Conservation (phyloP, 139 green algal species). For the Pseudopediastrum boryanum region DNA sequence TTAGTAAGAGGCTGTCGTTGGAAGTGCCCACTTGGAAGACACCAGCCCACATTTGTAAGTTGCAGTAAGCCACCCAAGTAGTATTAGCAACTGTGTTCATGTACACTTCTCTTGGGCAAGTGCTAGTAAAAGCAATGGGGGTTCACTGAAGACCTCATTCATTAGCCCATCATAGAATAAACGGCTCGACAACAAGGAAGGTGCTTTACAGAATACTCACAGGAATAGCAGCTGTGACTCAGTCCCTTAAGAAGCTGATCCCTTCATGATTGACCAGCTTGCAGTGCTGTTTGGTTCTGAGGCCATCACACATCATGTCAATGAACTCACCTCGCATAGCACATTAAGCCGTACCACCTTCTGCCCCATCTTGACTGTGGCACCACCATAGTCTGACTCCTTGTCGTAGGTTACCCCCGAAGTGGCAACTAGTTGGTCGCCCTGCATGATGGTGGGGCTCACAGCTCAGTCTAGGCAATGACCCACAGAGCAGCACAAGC, state of each 20-base stretch:
- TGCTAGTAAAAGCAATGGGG: not conserved
- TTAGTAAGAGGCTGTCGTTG: not conserved
- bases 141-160: not conserved
- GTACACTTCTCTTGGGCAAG: not conserved
- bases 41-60: not conserved
- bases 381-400: constrained; percentile 41
- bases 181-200: too few relatives aligned
- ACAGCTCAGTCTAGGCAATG: too few relatives aligned
- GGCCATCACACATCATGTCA: not conserved
- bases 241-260: not conserved
- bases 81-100: not conserved
- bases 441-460: constrained; percentile 19
- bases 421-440: constrained; percentile 56
- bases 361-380: constrained; percentile 45
- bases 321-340: constrained; percentile 30
- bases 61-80: not conserved
- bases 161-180: not conserved
- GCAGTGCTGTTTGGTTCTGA: constrained; percentile 3
- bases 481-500: not conserved
- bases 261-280: not conserved
- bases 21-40: not conserved
- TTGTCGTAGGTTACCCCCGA: constrained; percentile 51
- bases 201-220: not conserved
- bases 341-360: constrained; percentile 49
- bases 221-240: not conserved